Evolutionary conservation across 139 green algal genomes (phyloP).

Genomic region (Axilococcus clingmanii): DNA sequence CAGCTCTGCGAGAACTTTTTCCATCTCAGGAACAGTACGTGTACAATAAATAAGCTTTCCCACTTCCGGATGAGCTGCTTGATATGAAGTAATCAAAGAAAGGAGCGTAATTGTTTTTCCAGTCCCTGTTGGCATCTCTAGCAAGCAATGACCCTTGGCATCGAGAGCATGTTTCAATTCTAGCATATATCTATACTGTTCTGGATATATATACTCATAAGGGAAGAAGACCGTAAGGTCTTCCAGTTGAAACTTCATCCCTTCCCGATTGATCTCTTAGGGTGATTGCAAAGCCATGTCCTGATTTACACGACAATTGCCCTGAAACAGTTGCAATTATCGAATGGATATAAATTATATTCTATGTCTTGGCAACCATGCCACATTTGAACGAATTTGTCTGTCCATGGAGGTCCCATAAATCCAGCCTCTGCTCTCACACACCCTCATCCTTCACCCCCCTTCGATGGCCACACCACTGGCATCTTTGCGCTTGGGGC

Average conservation of each 20-base stretch:
- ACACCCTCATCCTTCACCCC: no score
- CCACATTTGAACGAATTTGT: no score
- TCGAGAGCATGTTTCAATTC: conserved; percentile 95
- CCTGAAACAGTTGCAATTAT: no score
- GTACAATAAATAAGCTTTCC: conserved; percentile 99
- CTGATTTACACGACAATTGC: no score
- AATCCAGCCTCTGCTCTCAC: no score
- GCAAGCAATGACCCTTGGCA: conserved; percentile 87
- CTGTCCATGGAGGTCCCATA: no score
- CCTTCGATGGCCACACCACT: no score
- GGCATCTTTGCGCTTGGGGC: conserved; percentile 17
- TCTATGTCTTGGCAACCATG: no score
- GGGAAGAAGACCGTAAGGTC: conserved; percentile 93
- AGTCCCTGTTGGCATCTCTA: conserved; percentile 99
- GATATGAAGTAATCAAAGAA: conserved; percentile 96
- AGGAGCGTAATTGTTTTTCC: conserved; percentile 99
- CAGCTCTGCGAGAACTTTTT: conserved; percentile 90
- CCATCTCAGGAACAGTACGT: conserved; percentile 99
- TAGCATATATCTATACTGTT: conserved; percentile 97
- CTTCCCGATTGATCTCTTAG: conserved; percentile 1
- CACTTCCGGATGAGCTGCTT: conserved; percentile 85
- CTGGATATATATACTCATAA: conserved; percentile 94
- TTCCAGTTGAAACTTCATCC: conserved; percentile 92
- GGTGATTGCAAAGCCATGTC: no score
- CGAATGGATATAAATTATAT: no score